Conservation (phyloP, 805 yeast species). For the Ogataea siamensis region DNA sequence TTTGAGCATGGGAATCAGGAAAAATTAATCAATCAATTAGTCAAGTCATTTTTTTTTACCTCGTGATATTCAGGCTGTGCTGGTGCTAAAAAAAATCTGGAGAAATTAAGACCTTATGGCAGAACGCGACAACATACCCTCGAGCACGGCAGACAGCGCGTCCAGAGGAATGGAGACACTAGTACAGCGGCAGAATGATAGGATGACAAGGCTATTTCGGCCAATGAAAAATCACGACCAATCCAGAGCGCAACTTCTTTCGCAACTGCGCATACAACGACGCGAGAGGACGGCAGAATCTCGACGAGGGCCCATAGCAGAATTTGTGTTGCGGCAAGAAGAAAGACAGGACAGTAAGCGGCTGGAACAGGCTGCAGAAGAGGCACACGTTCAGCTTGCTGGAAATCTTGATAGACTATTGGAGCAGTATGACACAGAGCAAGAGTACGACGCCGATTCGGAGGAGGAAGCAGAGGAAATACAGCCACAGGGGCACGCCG, state of each 20-base stretch:
- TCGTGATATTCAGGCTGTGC: constrained; percentile 8
- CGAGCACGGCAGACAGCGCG: neutral
- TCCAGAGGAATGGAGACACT: constrained; percentile 1
- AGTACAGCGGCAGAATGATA: constrained; percentile 8
- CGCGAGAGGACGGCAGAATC: constrained; percentile 15
- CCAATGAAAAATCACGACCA: constrained; percentile 18
- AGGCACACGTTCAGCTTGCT: constrained; percentile 22
- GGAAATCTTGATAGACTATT: constrained; percentile 19
- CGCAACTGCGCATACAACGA: constrained; percentile 13
- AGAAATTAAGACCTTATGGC: constrained; percentile 2
- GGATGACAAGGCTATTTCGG: constrained; percentile 22
- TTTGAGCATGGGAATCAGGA: constrained; percentile 7
- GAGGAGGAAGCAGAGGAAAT: constrained; percentile 22
- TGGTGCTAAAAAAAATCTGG: constrained; percentile 6
- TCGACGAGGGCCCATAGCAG: constrained; percentile 30
- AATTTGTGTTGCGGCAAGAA: constrained; percentile 28
- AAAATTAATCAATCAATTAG: constrained; percentile 3
- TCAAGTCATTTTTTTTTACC: constrained; percentile 10
- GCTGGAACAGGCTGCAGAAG: constrained; percentile 13
- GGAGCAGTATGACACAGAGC: constrained; percentile 15
- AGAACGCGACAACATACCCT: neutral
- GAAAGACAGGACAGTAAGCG: constrained; percentile 11
- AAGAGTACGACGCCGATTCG: constrained; percentile 28
- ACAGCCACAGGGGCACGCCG: neutral
- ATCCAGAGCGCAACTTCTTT: constrained; percentile 1